Percentiles rank a stretch among this genome's conserved stretches.
These are phyloP conservation scores for Geotrichum reessii DNA, from an alignment of 1,139 yeast species.

Conservation along the genomic window DNA sequence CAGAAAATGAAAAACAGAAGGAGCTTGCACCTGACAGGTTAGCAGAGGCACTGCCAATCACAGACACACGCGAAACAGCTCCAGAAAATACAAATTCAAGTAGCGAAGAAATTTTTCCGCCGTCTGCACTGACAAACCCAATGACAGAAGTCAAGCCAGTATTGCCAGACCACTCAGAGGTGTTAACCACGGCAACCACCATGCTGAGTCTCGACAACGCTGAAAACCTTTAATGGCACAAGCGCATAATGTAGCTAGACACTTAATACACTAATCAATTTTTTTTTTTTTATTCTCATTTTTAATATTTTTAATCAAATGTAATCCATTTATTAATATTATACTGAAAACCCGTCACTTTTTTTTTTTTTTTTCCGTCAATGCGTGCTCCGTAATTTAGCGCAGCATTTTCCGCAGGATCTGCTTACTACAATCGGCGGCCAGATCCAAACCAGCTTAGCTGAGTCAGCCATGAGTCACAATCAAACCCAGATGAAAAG, in stretches of 20 bases:
- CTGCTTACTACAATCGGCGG: background rate
- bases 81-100: background rate
- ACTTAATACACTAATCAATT: background rate
- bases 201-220: background rate
- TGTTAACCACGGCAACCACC: background rate
- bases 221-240: background rate
- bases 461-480: background rate
- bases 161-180: background rate
- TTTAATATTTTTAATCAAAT: background rate
- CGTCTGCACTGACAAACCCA: background rate
- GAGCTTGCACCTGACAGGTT: background rate
- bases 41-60: background rate
- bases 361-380: too few relatives aligned
- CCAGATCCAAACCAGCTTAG: background rate
- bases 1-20: background rate
- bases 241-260: background rate
- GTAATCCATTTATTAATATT: background rate
- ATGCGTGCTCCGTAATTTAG: too few relatives aligned
- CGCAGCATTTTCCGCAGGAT: background rate
- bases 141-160: background rate
- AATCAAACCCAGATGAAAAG: too few relatives aligned
- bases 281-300: background rate
- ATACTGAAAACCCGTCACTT: too few relatives aligned
- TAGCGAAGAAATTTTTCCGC: background rate
- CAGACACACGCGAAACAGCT: background rate